phyloP scores from a whole-genome alignment of 2,329 filamentous ascomycete genomes.

The Fusarium pseudocircinatum region DNA sequence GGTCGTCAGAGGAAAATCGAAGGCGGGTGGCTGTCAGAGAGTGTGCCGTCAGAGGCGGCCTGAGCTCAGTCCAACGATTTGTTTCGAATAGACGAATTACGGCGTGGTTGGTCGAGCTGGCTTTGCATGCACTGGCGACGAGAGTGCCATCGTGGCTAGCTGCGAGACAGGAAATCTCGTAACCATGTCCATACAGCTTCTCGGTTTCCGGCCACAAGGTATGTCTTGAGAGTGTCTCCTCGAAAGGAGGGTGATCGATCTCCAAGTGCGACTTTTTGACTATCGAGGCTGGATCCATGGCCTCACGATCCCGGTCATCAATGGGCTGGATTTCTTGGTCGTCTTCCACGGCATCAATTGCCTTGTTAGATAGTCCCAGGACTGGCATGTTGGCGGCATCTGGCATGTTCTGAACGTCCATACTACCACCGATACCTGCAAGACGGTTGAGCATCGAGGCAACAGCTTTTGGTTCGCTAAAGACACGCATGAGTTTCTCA shows the following conservation, averaged over 20 bases:
- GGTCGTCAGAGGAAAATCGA: constrained; percentile 80
- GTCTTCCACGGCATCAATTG: constrained; percentile 70
- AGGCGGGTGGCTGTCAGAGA: constrained; percentile 86
- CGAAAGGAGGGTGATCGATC: constrained; percentile 79
- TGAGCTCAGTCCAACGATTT: constrained; percentile 84
- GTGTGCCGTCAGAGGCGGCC: constrained; percentile 84
- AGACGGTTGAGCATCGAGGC: constrained; percentile 77
- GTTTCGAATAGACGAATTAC: constrained; percentile 94
- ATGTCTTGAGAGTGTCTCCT: constrained; percentile 88
- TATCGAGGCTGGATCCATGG: constrained; percentile 63
- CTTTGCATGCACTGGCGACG: constrained; percentile 91
- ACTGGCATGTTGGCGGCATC: constrained; percentile 96
- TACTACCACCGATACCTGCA: constrained; percentile 64
- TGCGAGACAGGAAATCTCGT: constrained; percentile 91
- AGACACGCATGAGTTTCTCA: constrained; percentile 97
- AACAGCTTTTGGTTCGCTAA: constrained; percentile 86
- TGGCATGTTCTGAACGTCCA: constrained; percentile 64
- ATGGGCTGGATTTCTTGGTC: constrained; percentile 56
- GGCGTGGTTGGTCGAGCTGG: constrained; percentile 91
- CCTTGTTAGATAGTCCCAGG: constrained; percentile 95
- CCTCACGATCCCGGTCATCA: constrained; percentile 61
- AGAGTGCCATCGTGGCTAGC: constrained; percentile 77
- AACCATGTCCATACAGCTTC: constrained; percentile 97
- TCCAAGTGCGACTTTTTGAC: constrained; percentile 70
- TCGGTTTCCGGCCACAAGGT: constrained; percentile 96